A percentile compares a stretch with the other conserved stretches of the same genome.
phyloP scores from a whole-genome alignment of 495 filamentous ascomycete species.

The Neurospora cerealis region DNA sequence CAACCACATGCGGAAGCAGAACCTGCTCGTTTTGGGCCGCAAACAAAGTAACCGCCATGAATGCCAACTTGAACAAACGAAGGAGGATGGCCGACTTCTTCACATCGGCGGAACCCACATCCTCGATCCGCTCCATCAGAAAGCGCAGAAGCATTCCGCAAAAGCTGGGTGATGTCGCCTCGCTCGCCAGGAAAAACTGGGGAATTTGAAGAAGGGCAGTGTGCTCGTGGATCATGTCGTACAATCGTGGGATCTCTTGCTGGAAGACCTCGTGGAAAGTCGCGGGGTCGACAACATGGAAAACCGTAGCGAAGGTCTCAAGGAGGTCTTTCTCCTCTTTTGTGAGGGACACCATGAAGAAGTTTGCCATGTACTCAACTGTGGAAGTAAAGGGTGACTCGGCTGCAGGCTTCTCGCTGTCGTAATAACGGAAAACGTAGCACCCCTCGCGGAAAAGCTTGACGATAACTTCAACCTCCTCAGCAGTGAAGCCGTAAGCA shows the following conservation, averaged over 20 bases:
- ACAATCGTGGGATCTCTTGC: conserved; percentile 89
- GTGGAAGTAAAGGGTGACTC: conserved; percentile 69
- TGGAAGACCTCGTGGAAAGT: conserved; percentile 99
- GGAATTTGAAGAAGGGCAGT: conserved; percentile 87
- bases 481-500: conserved; percentile 91
- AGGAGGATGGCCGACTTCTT: conserved; percentile 86
- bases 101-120: conserved; percentile 85
- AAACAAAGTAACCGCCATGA: conserved; percentile 98
- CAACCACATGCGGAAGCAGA: conserved; percentile 85
- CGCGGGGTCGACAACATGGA: conserved; percentile 96
- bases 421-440: conserved; percentile 92
- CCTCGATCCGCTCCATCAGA: conserved; percentile 89
- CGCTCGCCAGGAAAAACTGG: conserved; percentile 95
- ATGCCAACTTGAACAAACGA: conserved; percentile 94
- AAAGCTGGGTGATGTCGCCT: conserved; percentile 94
- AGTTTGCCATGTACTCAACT: conserved; percentile 82
- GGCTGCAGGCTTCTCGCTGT: conserved; percentile 65
- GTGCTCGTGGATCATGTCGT: conserved; percentile 97
- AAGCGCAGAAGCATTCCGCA: conserved; percentile 96
- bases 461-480: conserved; percentile 92
- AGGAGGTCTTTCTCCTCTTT: conserved; percentile 97
- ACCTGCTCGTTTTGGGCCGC: conserved; percentile 91
- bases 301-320: conserved; percentile 95
- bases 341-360: conserved; percentile 81
- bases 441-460: conserved; percentile 96